Evolutionary conservation across 352 stramenopile genomes (phyloP), one percentile per base, ranked within the genome.

Genomic region (Pythium myriotylum): DNA sequence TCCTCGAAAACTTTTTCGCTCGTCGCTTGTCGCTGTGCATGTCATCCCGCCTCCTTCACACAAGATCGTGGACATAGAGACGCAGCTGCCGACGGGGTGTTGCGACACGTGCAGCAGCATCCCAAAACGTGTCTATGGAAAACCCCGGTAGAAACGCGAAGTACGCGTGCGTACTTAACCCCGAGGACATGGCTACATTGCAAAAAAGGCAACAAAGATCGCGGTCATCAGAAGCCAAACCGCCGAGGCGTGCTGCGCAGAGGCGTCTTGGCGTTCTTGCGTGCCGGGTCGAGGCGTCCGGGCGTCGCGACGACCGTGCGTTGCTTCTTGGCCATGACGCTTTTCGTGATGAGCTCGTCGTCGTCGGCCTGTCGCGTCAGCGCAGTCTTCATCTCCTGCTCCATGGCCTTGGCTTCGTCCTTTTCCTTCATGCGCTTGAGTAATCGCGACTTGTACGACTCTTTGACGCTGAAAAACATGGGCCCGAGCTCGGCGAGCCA

Each of bases 401-500:
- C 88, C 87, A 97, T 97, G 48, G 75, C 71, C 14, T 79, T 46
- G 7, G 50, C 70, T 64, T 85, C 84, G n/a, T 80, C 83, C 60
- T 77, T 81, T 29, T 88, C 85, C 70, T 96, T 98, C 74, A 75
- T 91, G 32, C 91, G 81, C 68, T 97, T 95, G 17, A 91, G 73
- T 40, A 99, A 70, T 4, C 88, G 86, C 33, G 88, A 97, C 72
- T 98, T 92, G 73, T 97, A 98, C 27, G 86, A 97, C 65, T 98
- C 95, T 67, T 99, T 99, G 27, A 99, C 84, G 45, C 86, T 98
- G 73, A 99, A 99, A 72, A 99, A 99, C 96, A 99, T 99, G 12
- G 97, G 96, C 2, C 97, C 98, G n/a, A 99, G 79, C 76, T 99
- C 97, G 16, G 97, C 97, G 2, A 99, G 86, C 97, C 98, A 99